Evolutionary conservation across 1,284 basidiomycete species (phyloP).

Genomic region (Marasmius sp.): DNA sequence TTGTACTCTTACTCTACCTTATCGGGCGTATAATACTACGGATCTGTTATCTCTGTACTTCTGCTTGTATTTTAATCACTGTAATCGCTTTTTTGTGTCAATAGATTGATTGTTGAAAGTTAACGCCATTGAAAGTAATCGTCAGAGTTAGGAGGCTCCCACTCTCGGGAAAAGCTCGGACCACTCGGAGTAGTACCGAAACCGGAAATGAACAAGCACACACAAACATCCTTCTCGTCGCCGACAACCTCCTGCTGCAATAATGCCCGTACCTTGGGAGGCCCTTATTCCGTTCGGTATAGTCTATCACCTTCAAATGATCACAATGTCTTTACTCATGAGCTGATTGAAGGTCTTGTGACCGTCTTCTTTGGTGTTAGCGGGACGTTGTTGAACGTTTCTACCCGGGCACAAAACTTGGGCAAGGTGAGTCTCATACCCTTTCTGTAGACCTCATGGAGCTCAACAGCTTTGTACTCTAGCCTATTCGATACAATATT

Average conservation of each 20-base stretch:
- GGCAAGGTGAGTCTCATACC: conserved; percentile 69
- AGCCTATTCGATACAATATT: conserved; percentile 83
- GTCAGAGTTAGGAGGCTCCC: too few relatives aligned
- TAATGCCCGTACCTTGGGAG: conserved; percentile 44
- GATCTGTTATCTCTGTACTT: too few relatives aligned
- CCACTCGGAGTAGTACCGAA: background rate
- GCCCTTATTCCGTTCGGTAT: conserved; percentile 91
- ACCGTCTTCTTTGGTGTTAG: conserved; percentile 88
- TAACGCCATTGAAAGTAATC: too few relatives aligned
- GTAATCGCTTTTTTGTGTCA: too few relatives aligned
- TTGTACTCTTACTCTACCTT: too few relatives aligned
- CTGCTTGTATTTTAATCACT: too few relatives aligned
- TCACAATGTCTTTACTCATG: background rate
- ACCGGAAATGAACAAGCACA: background rate
- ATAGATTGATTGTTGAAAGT: too few relatives aligned
- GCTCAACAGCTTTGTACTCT: background rate
- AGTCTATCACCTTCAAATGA: conserved; percentile 11
- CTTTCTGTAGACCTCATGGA: background rate
- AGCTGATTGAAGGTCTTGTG: conserved; percentile 61
- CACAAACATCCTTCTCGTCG: background rate
- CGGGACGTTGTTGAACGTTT: conserved; percentile 81
- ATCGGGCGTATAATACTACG: too few relatives aligned
- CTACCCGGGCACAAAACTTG: conserved; percentile 79
- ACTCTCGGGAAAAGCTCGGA: too few relatives aligned
- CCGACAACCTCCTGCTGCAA: background rate